These are phyloP conservation scores for Daldinia bambusicola DNA, from an alignment of 495 filamentous ascomycete species.

Conservation along the genomic window DNA sequence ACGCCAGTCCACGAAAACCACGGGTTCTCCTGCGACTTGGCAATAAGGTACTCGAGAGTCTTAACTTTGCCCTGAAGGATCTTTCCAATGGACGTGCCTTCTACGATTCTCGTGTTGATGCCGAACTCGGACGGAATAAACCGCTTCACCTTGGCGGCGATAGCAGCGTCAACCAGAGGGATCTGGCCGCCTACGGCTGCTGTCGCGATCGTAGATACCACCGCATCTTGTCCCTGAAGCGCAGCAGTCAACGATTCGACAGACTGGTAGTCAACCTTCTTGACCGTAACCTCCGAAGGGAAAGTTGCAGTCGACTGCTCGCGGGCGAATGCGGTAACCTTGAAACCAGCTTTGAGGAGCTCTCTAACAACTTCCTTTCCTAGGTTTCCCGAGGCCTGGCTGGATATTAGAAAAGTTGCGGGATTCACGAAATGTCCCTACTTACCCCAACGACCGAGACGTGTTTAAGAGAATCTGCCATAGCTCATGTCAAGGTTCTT, in stretches of 20 bases:
- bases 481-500: constrained; percentile 28
- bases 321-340: constrained; percentile 69
- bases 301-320: constrained; percentile 52
- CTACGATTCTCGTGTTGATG: constrained; percentile 54
- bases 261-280: constrained; percentile 66
- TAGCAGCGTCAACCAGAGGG: constrained; percentile 67
- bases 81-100: constrained; percentile 49
- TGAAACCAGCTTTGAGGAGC: constrained; percentile 65
- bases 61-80: constrained; percentile 62
- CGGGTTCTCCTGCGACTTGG: constrained; percentile 50
- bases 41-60: constrained; percentile 60
- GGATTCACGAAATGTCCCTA: not conserved
- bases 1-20: constrained; percentile 64
- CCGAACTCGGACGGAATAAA: constrained; percentile 76
- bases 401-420: not conserved
- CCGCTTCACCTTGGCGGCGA: constrained; percentile 67
- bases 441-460: constrained; percentile 63
- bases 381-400: constrained; percentile 67
- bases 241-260: constrained; percentile 60
- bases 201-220: constrained; percentile 62
- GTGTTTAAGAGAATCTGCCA: constrained; percentile 60
- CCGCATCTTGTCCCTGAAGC: constrained; percentile 65
- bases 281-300: constrained; percentile 52
- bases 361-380: constrained; percentile 66
- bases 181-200: constrained; percentile 54